These are phyloP conservation scores for Casuarina glauca DNA, from an alignment of 306 rosid genomes.

Conservation along the genomic window DNA sequence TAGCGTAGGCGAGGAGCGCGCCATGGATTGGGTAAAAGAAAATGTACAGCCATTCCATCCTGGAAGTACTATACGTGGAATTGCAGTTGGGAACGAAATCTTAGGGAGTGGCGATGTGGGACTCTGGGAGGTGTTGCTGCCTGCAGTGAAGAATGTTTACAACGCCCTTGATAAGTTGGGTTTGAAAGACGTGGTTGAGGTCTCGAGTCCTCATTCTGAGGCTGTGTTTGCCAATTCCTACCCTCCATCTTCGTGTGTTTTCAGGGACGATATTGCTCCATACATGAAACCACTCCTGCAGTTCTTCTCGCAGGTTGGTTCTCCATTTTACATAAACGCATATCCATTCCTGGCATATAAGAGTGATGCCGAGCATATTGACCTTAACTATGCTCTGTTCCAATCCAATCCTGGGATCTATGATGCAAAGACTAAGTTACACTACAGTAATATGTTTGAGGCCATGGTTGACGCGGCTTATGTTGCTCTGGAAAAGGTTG, in stretches of 20 bases:
- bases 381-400: conserved; percentile 76
- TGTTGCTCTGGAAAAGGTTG: conserved; percentile 77
- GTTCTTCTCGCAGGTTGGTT: conserved; percentile 64
- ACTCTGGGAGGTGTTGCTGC: conserved; percentile 69
- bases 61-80: conserved; percentile 69
- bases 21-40: conserved; percentile 82
- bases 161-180: conserved; percentile 52
- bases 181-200: conserved; percentile 51
- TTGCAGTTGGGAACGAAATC: conserved; percentile 83
- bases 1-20: conserved; percentile 69
- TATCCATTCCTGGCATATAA: conserved; percentile 93
- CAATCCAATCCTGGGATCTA: conserved; percentile 59
- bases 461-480: conserved; percentile 88
- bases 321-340: conserved; percentile 91
- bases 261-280: conserved; percentile 58
- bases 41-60: conserved; percentile 78
- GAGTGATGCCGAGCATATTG: conserved; percentile 76
- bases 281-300: conserved; percentile 77
- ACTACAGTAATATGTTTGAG: conserved; percentile 81
- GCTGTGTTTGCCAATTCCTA: conserved; percentile 84
- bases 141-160: conserved; percentile 73
- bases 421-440: conserved; percentile 77
- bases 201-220: conserved; percentile 89
- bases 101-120: conserved; percentile 52
- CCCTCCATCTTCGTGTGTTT: conserved; percentile 85